Base-by-base conservation (phyloP, 2,329 filamentous ascomycete species). In the Graphilbum fragrans region DNA sequence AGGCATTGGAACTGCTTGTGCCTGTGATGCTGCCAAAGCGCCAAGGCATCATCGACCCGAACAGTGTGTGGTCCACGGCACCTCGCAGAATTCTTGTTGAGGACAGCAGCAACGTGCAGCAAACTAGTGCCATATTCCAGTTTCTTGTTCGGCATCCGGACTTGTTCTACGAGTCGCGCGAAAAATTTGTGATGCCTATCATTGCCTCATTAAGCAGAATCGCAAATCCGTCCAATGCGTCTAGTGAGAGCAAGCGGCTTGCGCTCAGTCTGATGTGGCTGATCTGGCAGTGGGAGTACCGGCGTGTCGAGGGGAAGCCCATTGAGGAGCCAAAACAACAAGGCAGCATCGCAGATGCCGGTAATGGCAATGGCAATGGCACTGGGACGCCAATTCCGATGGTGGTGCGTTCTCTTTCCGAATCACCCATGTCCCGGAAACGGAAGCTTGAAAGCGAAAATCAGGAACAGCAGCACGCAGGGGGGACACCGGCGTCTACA, bases 41-140 rank as follows among this genome's bases (percentile, higher is more conserved):
- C 31, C 85, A 90, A 50, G 77, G 74, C 45, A 69, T 74, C 27
- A 76, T 78, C 39, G 82, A 94, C 50, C 70, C 78, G 11, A 82
- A 85, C 49, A 83, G 86, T 3, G 70, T 87, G 11, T 98, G 90
- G 92, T 86, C 88, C 8, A 80, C 86, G 48, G 85, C 88, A 49
- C 88, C 92, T 23, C 78, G 90, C 34, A 86, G 88, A 41, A 94
- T 98, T 22, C 65, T 98, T 19, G 81, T 86, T 4, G 93, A 98
- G 57, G 92, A 98, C 59, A 88, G 86, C 21, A 86, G 92, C 47
- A 98, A 98, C 52, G 72, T 90, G 37, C 88, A 94, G 59, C 92
- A 96, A 62, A 82, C 96, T 64, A 94, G 87, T 41, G 92, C 84
- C 64, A 96, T 98, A 52, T 96, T 95, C 66, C 84, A 95, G 54